Conservation (phyloP, 352 stramenopile genomes). For the Globisporangium paroecandrum region DNA sequence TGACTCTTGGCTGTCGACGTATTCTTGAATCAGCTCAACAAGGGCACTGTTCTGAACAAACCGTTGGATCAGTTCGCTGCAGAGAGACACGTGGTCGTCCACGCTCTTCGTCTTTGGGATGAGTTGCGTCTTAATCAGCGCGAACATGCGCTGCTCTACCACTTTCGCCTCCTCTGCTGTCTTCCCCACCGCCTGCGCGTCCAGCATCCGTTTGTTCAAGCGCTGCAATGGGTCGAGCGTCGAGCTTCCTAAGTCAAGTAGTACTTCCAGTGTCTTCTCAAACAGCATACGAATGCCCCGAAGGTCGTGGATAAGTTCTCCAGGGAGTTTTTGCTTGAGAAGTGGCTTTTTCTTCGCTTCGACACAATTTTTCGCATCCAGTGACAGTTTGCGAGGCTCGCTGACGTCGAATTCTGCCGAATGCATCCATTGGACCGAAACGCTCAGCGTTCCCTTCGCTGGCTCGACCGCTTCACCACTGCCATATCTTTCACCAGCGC, state of each 20-base stretch:
- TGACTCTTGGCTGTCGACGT: slow-evolving; percentile 25
- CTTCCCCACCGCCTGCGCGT: slow-evolving; percentile 36
- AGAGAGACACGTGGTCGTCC: slow-evolving; percentile 1
- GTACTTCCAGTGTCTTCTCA: slow-evolving; percentile 20
- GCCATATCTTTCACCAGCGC: slow-evolving; percentile 22
- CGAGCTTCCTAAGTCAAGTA: slow-evolving; percentile 26
- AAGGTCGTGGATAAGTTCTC: slow-evolving; percentile 21
- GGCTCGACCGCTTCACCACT: slow-evolving; percentile 19
- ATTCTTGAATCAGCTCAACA: slow-evolving; percentile 15
- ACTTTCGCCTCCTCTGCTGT: slow-evolving; percentile 79
- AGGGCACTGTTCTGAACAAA: slow-evolving; percentile 1
- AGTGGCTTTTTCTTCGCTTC: slow-evolving; percentile 20
- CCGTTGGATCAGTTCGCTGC: background rate
- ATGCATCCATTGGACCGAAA: slow-evolving; percentile 61
- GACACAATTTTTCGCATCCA: background rate
- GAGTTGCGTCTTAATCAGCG: slow-evolving; percentile 26
- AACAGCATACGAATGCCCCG: slow-evolving; percentile 17
- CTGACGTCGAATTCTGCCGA: slow-evolving; percentile 3
- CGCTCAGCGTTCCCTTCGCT: slow-evolving; percentile 36
- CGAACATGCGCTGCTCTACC: slow-evolving; percentile 51
- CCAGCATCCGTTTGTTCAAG: slow-evolving; percentile 37
- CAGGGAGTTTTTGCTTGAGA: slow-evolving; percentile 22
- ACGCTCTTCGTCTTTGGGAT: slow-evolving; percentile 1
- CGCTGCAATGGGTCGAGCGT: slow-evolving; percentile 51
- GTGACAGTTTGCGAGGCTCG: background rate